A percentile compares a stretch with the other conserved stretches of the same genome.
These are phyloP conservation scores for Stemphylium beticola DNA, from an alignment of 2,329 filamentous ascomycete species.

Conservation along the genomic window DNA sequence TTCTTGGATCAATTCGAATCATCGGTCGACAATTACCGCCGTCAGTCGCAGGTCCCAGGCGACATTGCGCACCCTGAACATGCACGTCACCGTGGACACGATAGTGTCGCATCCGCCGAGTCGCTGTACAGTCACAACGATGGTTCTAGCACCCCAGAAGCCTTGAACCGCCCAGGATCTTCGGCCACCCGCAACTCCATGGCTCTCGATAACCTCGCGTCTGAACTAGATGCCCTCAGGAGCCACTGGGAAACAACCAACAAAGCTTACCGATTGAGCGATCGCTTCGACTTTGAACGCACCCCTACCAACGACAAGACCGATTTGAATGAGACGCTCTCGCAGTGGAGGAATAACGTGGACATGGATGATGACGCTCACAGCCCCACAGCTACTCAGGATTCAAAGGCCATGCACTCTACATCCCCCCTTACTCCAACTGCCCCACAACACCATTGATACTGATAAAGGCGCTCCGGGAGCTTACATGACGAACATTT, in stretches of 20 bases:
- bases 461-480: neutral
- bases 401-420: slow-evolving; percentile 3
- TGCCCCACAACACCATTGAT: slow-evolving; percentile 4
- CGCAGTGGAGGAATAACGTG: slow-evolving; percentile 45
- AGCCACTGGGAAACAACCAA: slow-evolving; percentile 96
- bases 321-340: slow-evolving; percentile 41
- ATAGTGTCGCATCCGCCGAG: slow-evolving; percentile 67
- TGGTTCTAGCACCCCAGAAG: slow-evolving; percentile 43
- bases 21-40: slow-evolving; percentile 92
- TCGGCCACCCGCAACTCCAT: slow-evolving; percentile 62
- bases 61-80: slow-evolving; percentile 43
- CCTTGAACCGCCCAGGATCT: slow-evolving; percentile 32
- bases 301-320: slow-evolving; percentile 47
- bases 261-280: slow-evolving; percentile 91
- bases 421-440: slow-evolving; percentile 1
- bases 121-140: slow-evolving; percentile 56
- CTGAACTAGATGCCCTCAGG: slow-evolving; percentile 87
- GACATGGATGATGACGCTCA: slow-evolving; percentile 38
- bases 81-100: slow-evolving; percentile 54
- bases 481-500: neutral
- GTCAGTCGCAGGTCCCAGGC: slow-evolving; percentile 63
- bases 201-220: slow-evolving; percentile 88
- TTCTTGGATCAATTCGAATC: slow-evolving; percentile 93
- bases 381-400: slow-evolving; percentile 6
- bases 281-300: slow-evolving; percentile 83